These are phyloP conservation scores for Colletotrichum salicis DNA, from an alignment of 2,329 filamentous ascomycete genomes.

Conservation along the genomic window DNA sequence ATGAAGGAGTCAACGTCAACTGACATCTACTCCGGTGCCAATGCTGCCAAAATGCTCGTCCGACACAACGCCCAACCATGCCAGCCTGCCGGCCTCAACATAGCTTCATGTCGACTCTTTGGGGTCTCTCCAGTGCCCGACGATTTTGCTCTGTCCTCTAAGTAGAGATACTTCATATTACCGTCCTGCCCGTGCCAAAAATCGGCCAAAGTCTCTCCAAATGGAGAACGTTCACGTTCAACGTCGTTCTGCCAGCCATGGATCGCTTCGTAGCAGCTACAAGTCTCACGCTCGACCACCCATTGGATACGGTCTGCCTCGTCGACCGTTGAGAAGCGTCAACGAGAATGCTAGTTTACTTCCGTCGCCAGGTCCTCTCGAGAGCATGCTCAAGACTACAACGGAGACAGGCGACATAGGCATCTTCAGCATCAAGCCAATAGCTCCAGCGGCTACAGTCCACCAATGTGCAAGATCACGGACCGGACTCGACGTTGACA, in stretches of 20 bases:
- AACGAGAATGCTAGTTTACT: constrained; percentile 56
- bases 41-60: background rate
- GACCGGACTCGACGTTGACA: constrained; percentile 43
- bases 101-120: constrained; percentile 28
- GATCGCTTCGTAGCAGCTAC: constrained; percentile 49
- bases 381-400: constrained; percentile 73
- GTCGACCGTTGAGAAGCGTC: constrained; percentile 56
- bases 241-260: constrained; percentile 53
- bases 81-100: constrained; percentile 4
- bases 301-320: constrained; percentile 36
- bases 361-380: constrained; percentile 64
- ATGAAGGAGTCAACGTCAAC: background rate
- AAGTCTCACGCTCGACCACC: constrained; percentile 41
- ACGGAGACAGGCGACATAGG: constrained; percentile 75
- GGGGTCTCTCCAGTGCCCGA: background rate
- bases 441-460: constrained; percentile 47
- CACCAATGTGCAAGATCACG: constrained; percentile 43
- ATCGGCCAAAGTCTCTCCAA: background rate
- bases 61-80: background rate
- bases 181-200: constrained; percentile 1
- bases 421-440: constrained; percentile 64
- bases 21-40: background rate
- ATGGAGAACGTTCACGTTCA: constrained; percentile 45
- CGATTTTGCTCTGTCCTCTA: constrained; percentile 1
- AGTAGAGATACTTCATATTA: constrained; percentile 25